phyloP scores from a whole-genome alignment of 352 stramenopile species.

The Globisporangium yorkense region DNA sequence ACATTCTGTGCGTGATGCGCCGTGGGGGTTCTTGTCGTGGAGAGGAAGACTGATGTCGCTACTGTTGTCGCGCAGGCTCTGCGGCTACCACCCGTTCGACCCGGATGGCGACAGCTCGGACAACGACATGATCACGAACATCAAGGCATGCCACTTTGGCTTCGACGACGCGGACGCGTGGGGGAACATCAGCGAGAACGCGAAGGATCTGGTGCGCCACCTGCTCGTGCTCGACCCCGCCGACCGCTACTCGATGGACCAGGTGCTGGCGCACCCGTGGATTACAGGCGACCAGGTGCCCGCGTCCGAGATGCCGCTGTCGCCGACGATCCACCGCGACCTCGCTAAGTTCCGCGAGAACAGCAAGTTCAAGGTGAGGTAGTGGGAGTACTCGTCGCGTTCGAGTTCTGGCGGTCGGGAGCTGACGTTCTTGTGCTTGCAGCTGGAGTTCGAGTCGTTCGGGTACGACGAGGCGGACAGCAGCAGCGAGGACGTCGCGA shows the following conservation, averaged over 20 bases:
- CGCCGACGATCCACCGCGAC: constrained; percentile 62
- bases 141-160: constrained; percentile 70
- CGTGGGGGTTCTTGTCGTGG: not conserved
- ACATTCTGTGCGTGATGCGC: constrained; percentile 54
- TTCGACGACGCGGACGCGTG: constrained; percentile 71
- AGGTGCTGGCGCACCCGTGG: constrained; percentile 75
- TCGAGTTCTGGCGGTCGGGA: too few species aligned
- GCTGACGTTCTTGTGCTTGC: too few species aligned
- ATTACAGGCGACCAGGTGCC: constrained; percentile 23
- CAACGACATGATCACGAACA: constrained; percentile 79
- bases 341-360: constrained; percentile 55
- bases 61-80: constrained; percentile 27
- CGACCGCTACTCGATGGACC: constrained; percentile 52
- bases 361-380: constrained; percentile 24
- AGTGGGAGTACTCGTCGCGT: too few species aligned
- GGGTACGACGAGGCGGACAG: constrained; percentile 4
- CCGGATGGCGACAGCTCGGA: constrained; percentile 64
- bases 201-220: constrained; percentile 72
- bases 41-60: not conserved
- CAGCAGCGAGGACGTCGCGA: not conserved
- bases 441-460: constrained; percentile 12
- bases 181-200: constrained; percentile 48
- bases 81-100: constrained; percentile 82
- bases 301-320: constrained; percentile 37
- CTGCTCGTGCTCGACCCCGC: constrained; percentile 71